Percentiles rank a stretch among this genome's conserved stretches.
Conservation (phyloP, 179 eudicot genomes). For the Corrigiola litoralis region DNA sequence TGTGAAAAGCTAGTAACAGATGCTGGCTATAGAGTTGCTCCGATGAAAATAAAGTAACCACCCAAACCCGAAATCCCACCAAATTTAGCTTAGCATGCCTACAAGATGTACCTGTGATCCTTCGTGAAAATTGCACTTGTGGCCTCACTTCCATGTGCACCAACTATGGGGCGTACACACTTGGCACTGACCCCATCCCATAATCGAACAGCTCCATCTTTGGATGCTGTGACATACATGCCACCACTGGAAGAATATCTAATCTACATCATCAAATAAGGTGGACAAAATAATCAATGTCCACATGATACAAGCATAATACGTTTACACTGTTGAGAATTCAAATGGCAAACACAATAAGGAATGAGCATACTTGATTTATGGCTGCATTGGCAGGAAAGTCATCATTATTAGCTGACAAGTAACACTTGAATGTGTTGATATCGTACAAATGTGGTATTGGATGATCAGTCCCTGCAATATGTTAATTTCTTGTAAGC, state of each 20-base stretch:
- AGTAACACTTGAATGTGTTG: slow-evolving; percentile 75
- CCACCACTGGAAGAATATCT: slow-evolving; percentile 73
- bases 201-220: slow-evolving; percentile 77
- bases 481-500: background rate
- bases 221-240: slow-evolving; percentile 83
- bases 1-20: background rate
- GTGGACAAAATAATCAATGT: background rate
- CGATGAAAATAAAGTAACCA: too few relatives aligned
- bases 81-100: background rate
- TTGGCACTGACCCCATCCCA: slow-evolving; percentile 83
- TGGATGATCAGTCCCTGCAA: slow-evolving; percentile 80
- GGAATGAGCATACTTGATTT: slow-evolving; percentile 50
- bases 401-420: slow-evolving; percentile 54
- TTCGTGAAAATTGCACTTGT: slow-evolving; percentile 69
- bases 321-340: background rate
- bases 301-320: background rate
- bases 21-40: too few relatives aligned
- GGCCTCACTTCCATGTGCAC: slow-evolving; percentile 77
- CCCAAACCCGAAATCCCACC: background rate
- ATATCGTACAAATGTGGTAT: slow-evolving; percentile 77
- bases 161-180: slow-evolving; percentile 59
- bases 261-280: slow-evolving; percentile 39
- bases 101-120: slow-evolving; percentile 54
- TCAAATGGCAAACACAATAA: slow-evolving; percentile 1
- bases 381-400: slow-evolving; percentile 55